Evolutionary conservation across 345 rosid species (phyloP).

Genomic region (Arabidopsis arenosa): DNA sequence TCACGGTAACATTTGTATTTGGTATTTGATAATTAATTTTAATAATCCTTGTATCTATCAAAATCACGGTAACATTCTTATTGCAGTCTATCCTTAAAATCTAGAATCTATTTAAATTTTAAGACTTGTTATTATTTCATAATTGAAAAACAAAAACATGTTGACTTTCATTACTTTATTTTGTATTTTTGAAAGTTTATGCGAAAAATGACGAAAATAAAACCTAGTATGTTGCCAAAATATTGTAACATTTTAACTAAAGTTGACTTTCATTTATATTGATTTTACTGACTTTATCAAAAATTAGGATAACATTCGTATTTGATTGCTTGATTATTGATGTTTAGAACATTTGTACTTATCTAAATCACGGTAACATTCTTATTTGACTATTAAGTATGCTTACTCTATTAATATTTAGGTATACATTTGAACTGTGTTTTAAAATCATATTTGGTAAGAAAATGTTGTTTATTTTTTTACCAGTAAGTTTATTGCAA

Average conservation of each 20-base stretch:
- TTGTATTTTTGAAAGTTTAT: too few species aligned
- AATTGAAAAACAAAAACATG: background rate
- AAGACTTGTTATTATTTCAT: too few species aligned
- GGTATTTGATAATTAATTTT: too few species aligned
- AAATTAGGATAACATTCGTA: background rate
- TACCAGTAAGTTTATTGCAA: background rate
- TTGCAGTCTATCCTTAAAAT: too few species aligned
- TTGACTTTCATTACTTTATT: background rate
- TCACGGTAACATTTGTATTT: too few species aligned
- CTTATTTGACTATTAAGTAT: background rate
- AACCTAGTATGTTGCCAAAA: too few species aligned
- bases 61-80: too few species aligned
- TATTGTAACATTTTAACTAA: too few species aligned
- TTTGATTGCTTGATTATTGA: too few species aligned
- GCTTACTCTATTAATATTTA: too few species aligned
- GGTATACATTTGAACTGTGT: background rate
- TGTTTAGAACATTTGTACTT: too few species aligned
- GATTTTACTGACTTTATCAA: background rate
- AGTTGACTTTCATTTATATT: background rate
- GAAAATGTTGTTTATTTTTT: background rate
- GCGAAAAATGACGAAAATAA: background rate
- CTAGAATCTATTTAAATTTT: background rate
- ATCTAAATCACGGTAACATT: background rate
- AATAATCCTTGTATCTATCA: too few species aligned
- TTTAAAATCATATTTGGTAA: background rate